Evolutionary conservation across 2,329 filamentous ascomycete species (phyloP), one percentile per base, ranked within the genome.

Genomic region (Fusarium multiceps): DNA sequence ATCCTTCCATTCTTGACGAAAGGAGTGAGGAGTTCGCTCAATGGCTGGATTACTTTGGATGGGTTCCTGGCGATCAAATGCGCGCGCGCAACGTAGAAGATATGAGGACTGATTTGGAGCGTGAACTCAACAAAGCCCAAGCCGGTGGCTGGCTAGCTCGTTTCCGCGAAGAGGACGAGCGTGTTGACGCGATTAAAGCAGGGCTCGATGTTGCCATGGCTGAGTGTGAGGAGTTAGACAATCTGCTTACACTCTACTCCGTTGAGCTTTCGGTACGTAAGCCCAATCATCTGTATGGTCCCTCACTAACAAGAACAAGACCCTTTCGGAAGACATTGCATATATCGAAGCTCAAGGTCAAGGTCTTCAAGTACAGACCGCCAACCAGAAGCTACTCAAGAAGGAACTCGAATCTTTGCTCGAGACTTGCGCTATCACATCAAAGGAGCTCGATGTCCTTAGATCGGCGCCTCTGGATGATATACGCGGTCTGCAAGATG

Each of bases 341-440:
- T 98, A 97, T 78, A 98, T 99, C 70, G 96, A 99, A 82, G 94
- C 96, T 3, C 96, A 99, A 80, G 94, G 93, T 9, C 95, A 99
- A 81, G 96, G 96, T 83, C 84, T 99, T 48, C 96, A 99, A 76
- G 95, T 99, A 9, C 96, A 98, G 80, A 95, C 95, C 21, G 93
- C 96, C 42, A 99, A 99, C 75, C 96, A 99, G 78, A 97, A 97
- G 79, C 87, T 97, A 28, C 86, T 99, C 48, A 93, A 95, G 79
- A 93, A 91, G 68, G 96, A 99, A 79, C 86, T 99, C 3, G 90
- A 97, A 78, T 92, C 91, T 34, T 84, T 98, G n/a, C 86, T 99
- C 25, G 90, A 94, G 72, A 98, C 93, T 0, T 94, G 97, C 58
- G 94, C 94, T 13, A 97, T 98, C 60, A 94, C 93, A 7, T 84